Base-by-base conservation (phyloP, 2,329 filamentous ascomycete genomes). In the Alternaria conjuncta region DNA sequence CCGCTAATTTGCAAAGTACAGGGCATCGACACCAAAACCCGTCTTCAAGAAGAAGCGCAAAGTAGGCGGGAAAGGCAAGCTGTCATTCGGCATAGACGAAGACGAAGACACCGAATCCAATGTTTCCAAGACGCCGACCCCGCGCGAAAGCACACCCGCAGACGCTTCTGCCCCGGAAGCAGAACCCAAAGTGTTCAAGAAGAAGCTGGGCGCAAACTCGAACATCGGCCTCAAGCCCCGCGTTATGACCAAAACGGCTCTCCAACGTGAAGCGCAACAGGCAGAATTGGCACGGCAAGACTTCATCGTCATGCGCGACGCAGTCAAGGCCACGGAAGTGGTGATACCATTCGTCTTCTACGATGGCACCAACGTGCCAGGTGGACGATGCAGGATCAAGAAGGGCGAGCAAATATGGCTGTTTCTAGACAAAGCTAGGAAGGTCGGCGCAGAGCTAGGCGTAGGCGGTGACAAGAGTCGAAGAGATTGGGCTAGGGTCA, bases 301-400 rank as follows among this genome's bases (percentile, higher is more conserved):
- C 75, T 99, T 97, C 73, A 79, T 97, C 49, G 84, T 84, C 10
- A 87, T 95, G 62, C 96, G 97, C 77, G 93, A 96, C 65, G 88
- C 90, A 0, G 92, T 98, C 69, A 97, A 96, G 82, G 88, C 89
- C 20, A 94, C 94, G 9, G 94, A 97, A 75, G 92, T 99, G 58
- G 86, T 92, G 15, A 90, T 99, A 30, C 96, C 96, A 0, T 99
- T 98, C 79, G 93, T 98, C 4, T 98, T 98, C 78, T 98, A 97
- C 82, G 95, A 98, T 71, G 96, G 96, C 15, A 93, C 93, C 21
- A 95, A 96, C 78, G 91, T 92, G 11, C 92, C 94, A 0, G 93
- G 94, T 15, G 94, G 95, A 2, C 87, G 87, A 13, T 94, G 95
- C 51, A 90, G 90, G 63, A 88, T 98, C 55, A 97, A 94, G 80